Conservation (phyloP, 352 stramenopile genomes). For the Phytophthora palmivora region DNA sequence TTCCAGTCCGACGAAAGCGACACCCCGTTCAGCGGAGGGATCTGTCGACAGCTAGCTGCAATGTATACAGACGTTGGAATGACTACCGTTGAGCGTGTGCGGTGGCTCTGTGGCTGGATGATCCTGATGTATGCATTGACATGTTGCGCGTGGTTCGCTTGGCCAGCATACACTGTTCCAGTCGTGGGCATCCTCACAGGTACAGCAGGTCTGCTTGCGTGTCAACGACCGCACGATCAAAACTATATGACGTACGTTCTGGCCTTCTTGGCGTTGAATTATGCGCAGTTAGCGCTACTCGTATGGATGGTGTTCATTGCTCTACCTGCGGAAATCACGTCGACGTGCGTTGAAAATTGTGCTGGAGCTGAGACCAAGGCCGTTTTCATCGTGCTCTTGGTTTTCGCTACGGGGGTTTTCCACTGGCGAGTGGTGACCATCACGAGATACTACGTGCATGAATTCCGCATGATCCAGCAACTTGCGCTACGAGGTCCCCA, state of each 20-base stretch:
- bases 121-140: conserved; percentile 45
- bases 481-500: conserved; percentile 4
- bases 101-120: conserved; percentile 47
- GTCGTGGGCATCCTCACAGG: conserved; percentile 35
- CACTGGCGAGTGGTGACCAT: conserved; percentile 38
- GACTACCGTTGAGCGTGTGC: conserved; percentile 42
- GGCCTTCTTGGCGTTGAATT: conserved; percentile 44
- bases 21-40: conserved; percentile 18
- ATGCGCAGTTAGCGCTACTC: conserved; percentile 37
- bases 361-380: conserved; percentile 22
- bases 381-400: conserved; percentile 40
- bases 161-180: conserved; percentile 41
- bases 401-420: conserved; percentile 30
- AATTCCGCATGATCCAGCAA: conserved; percentile 44
- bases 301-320: conserved; percentile 33
- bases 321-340: conserved; percentile 31
- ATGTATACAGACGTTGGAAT: conserved; percentile 47
- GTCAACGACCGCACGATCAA: conserved; percentile 36
- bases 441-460: conserved; percentile 38
- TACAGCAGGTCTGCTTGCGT: conserved; percentile 36
- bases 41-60: conserved; percentile 32
- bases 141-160: conserved; percentile 39
- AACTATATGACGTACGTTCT: conserved; percentile 37
- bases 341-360: conserved; percentile 10
- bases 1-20: conserved; percentile 20